Base-by-base conservation (phyloP, 177 flowering plant species). In the Vitis hybrid region DNA sequence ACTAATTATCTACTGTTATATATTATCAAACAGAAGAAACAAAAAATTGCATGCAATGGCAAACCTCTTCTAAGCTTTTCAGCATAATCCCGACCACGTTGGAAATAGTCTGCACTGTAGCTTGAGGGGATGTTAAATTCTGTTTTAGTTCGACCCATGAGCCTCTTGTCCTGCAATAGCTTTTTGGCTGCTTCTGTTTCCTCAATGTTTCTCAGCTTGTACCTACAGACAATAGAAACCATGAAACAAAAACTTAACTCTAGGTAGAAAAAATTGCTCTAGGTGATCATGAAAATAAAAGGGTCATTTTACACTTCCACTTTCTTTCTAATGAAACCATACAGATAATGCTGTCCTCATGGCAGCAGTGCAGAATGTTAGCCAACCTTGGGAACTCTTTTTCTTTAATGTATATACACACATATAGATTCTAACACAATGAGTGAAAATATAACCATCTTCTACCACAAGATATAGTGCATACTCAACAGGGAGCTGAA, bases 131-230 rank as follows among this genome's bases (percentile, higher is more conserved):
- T 85, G 85, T 80, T 86, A 55, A 82, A 72, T 20, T 93, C 93
- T 62, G 87, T 74, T 76, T 82, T 95, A n/a, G 86, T 51, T 68
- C 88, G 80, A 7, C 92, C 97, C 66, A 75, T 81, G 14, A 89
- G 85, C 81, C 90, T 86, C 88, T 87, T 96, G 63, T 90, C 99
- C 74, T 96, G 97, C 55, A 96, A 83, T 70, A 89, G 86, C 82
- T 89, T 96, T 76, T 95, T 96, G 56, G 99, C 98, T 66, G 97
- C 98, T 79, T 92, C 98, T 16, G 98, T 96, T 81, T 95, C 99
- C 78, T 95, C 99, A 64, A 95, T 95, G 69, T 95, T 95, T 74
- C 70, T 86, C 67, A 95, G 76, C 81, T 95, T 95, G 81, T 79
- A 93, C 70, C 99, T 95, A 82, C 73, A 81, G 45, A 62, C 3